Percentiles rank a stretch among this genome's conserved stretches.
These are phyloP conservation scores for Solanum raphanifolium DNA, from an alignment of 257 asterid genomes.

Conservation along the genomic window DNA sequence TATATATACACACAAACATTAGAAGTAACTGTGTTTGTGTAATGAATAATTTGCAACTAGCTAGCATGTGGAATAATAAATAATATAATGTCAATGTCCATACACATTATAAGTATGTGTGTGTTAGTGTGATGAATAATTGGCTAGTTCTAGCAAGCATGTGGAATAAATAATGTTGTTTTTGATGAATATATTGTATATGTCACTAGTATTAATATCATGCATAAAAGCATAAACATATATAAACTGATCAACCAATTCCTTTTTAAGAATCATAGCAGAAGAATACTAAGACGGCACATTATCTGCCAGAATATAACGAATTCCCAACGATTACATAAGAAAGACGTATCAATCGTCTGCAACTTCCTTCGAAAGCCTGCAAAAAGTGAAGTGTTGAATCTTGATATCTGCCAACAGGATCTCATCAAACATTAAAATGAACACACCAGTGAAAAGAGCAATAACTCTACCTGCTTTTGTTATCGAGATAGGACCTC, in stretches of 20 bases:
- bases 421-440: not conserved
- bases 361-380: conserved; percentile 5
- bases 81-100: not conserved
- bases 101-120: not conserved
- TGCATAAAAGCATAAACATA: not conserved
- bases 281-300: not conserved
- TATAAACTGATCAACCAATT: not conserved
- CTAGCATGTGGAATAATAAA: not conserved
- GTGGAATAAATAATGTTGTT: not conserved
- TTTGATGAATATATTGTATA: not conserved
- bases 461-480: conserved; percentile 13
- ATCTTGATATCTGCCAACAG: conserved; percentile 1
- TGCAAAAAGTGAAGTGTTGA: conserved; percentile 9
- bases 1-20: too few species aligned
- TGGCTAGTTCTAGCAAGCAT: not conserved
- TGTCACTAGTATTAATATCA: not conserved
- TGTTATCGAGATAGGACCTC: not conserved
- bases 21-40: not conserved
- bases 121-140: not conserved
- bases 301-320: not conserved
- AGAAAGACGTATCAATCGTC: not conserved
- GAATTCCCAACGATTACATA: not conserved
- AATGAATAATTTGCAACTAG: not conserved
- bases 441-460: not conserved
- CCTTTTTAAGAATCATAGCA: not conserved